A percentile compares a stretch with the other conserved stretches of the same genome.
Conservation (phyloP, 352 stramenopile genomes). For the Phytophthora melonis region DNA sequence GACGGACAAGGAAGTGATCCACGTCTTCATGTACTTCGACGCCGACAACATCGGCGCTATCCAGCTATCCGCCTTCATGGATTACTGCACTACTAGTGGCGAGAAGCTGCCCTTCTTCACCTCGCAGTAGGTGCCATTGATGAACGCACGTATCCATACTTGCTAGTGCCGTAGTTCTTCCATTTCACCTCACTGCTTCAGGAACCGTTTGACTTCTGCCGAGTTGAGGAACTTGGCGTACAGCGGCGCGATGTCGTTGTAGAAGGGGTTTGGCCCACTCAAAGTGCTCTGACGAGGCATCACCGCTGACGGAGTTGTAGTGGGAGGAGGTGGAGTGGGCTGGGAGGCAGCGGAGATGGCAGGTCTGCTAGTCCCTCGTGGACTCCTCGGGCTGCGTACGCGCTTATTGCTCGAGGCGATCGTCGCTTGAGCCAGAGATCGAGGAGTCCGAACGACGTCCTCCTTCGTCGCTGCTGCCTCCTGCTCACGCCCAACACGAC, state of each 20-base stretch:
- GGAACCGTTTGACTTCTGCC: constrained; percentile 65
- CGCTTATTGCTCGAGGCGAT: constrained; percentile 10
- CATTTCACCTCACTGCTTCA: constrained; percentile 40
- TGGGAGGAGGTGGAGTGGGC: neutral
- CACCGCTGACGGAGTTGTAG: constrained; percentile 1
- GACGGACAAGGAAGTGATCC: constrained; percentile 67
- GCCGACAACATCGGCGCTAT: constrained; percentile 70
- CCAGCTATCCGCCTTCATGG: constrained; percentile 41
- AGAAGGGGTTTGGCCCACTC: constrained; percentile 61
- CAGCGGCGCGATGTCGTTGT: constrained; percentile 77
- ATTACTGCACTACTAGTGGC: constrained; percentile 46
- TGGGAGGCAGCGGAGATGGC: neutral
- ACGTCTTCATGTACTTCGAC: constrained; percentile 87
- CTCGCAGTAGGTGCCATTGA: constrained; percentile 6
- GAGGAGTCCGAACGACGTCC: constrained; percentile 25
- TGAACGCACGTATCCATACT: constrained; percentile 5
- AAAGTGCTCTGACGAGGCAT: constrained; percentile 29
- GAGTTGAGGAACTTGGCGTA: constrained; percentile 83
- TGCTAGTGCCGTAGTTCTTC: neutral
- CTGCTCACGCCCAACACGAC: no score
- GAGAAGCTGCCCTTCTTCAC: constrained; percentile 37
- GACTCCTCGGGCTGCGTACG: constrained; percentile 5
- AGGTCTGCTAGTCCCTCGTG: neutral
- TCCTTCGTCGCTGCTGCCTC: constrained; percentile 17
- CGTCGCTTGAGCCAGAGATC: constrained; percentile 7